Evolutionary conservation across 1,139 yeast species (phyloP), one percentile per base, ranked within the genome.

Genomic region (Suhomyces bokatorum): DNA sequence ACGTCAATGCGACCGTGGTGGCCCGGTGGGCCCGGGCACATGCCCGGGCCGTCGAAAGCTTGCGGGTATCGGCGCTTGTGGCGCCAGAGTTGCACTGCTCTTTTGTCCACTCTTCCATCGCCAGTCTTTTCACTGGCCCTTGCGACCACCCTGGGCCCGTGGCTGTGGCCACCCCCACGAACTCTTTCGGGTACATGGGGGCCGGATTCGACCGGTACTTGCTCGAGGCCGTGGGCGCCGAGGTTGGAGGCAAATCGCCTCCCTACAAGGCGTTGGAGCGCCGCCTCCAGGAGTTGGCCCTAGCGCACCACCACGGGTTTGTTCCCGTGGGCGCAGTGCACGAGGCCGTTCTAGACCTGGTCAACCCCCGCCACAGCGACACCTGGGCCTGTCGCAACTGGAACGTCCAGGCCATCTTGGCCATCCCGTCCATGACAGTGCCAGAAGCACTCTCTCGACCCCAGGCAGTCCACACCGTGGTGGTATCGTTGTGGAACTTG

Each of bases 161-260:
- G 2, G 48, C 44, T 9, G 31, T 43, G 7, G 27, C 49, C 13
- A 50, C 66, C 5, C 67, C 69, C 0, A 54, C 63, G 9, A 64
- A 64, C 50, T 56, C 65, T 5, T 46, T 60, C 6, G 49, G 55
- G 17, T 63, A 56, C 38, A 63, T 64, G 69, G 61, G 63, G 10
- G 66, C 58, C 3, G 69, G 69, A 10, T 63, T 59, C 42, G 69
- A 64, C 44, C 50, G 55, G 39, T 55, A 54, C 44, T 42, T 63
- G 14, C 47, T 58, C 5, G 51, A 57, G 40, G 53, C 57, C 6
- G 34, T 60, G 15, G 45, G 48, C n/a, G 37, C 47, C 14, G 26
- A 35, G 6, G 32, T 10, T 9, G 12, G 16, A 12, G 24, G n/a
- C 12, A 6, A 7, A 12, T 6, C 20, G 4, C 33, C 29, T 6